Evolutionary conservation across 2,329 filamentous ascomycete genomes (phyloP).

Genomic region (Domatiomyces catenatus): DNA sequence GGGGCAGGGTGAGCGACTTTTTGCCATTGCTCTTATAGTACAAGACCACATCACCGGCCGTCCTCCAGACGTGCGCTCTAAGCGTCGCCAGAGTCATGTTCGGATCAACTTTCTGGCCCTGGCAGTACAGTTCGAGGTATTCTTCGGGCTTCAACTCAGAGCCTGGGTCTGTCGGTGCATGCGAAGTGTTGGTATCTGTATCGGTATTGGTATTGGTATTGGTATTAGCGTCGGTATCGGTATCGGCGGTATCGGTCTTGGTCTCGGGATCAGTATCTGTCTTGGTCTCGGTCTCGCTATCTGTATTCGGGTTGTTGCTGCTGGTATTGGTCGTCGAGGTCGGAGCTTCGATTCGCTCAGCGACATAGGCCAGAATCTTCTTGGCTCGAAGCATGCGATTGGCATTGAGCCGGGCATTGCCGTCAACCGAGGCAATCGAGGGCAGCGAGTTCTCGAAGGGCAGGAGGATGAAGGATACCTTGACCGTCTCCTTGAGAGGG

Average conservation of each 20-base stretch:
- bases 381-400: constrained; percentile 92
- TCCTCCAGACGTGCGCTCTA: constrained; percentile 83
- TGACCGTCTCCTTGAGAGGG: constrained; percentile 78
- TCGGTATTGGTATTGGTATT: not conserved
- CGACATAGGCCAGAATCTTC: constrained; percentile 85
- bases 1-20: constrained; percentile 33
- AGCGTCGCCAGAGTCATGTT: constrained; percentile 91
- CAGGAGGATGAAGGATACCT: constrained; percentile 85
- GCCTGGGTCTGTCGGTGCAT: constrained; percentile 25
- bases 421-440: constrained; percentile 56
- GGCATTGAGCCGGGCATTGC: constrained; percentile 79
- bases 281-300: not conserved
- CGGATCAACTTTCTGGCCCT: constrained; percentile 52
- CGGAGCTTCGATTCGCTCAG: constrained; percentile 69
- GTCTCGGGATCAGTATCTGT: not conserved
- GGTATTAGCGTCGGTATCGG: constrained; percentile 1
- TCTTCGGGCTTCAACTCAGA: constrained; percentile 61
- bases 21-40: constrained; percentile 87
- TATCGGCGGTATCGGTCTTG: constrained; percentile 4
- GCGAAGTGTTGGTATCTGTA: not conserved
- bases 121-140: constrained; percentile 88
- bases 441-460: constrained; percentile 65
- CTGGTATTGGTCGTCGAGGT: constrained; percentile 8
- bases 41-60: constrained; percentile 79
- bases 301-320: constrained; percentile 1